phyloP scores from a whole-genome alignment of 2,329 filamentous ascomycete genomes.

The Scleromitrula shiraiana region DNA sequence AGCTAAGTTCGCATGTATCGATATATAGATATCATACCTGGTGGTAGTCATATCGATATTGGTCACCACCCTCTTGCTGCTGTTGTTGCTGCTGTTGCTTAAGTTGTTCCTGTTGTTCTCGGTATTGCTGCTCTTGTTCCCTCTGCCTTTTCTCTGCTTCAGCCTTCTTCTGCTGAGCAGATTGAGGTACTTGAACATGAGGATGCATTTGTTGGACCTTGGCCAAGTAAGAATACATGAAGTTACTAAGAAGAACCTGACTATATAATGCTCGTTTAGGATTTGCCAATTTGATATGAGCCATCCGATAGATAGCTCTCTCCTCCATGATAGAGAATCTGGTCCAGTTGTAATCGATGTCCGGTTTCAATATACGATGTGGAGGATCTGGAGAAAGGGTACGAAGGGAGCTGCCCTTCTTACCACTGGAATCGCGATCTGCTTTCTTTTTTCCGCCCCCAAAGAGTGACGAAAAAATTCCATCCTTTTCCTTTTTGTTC shows the following conservation, averaged over 20 bases:
- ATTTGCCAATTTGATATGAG: constrained; percentile 98
- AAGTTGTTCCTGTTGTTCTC: constrained; percentile 26
- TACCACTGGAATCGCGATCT: constrained; percentile 64
- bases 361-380: constrained; percentile 65
- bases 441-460: constrained; percentile 82
- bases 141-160: constrained; percentile 45
- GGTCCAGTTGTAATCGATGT: constrained; percentile 94
- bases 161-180: constrained; percentile 61
- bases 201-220: constrained; percentile 99
- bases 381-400: constrained; percentile 75
- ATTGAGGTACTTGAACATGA: constrained; percentile 83
- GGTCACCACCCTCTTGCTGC: constrained; percentile 28
- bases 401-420: constrained; percentile 64
- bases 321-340: constrained; percentile 93
- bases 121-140: constrained; percentile 31
- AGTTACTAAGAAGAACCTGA: constrained; percentile 94
- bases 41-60: constrained; percentile 32
- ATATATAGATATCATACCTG: constrained; percentile 20
- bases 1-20: constrained; percentile 1
- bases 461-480: constrained; percentile 90
- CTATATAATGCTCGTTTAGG: constrained; percentile 85
- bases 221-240: constrained; percentile 98
- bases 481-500: constrained; percentile 85
- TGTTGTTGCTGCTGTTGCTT: constrained; percentile 28
- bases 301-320: constrained; percentile 95